Base-by-base conservation (phyloP, 1,284 basidiomycete species). In the Inonotus hispidus region DNA sequence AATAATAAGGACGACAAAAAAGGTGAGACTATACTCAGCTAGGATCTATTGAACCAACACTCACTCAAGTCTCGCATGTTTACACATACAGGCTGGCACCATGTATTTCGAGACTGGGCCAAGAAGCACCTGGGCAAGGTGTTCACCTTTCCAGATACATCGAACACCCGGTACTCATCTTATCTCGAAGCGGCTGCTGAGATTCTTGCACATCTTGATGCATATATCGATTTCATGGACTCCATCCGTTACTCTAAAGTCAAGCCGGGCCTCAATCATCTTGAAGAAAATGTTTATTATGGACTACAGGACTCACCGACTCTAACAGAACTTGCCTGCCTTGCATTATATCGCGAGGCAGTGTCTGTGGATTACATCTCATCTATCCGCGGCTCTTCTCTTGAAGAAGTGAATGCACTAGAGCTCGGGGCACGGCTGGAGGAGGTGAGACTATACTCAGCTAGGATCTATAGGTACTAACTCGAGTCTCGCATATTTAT, bases 1-100 rank as follows among this genome's bases (percentile, higher is more conserved):
- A 71, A 71, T 45, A 65, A 75, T 63, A 74, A 74, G 57, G 71
- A 74, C 63, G 66, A 71, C 25, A 74, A 74, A 56, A 68, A 67
- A 41, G 72, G 39, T 32, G 32, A 32, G 32, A 32, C 32, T 32
- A 32, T 32, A 32, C 32, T 32, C 32, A 32, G 32, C 32, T 41
- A 41, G 39, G 39, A 41, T 41, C 39, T 41, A 41, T 41, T 32
- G 32, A 19, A 16, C 4, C 13, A 41, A 13, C 14, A 41, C 39
- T 41, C 39, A 41, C 39, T 41, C 13, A 14, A 41, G 39, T 41
- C 39, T 41, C 39, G 39, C 39, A 41, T 41, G n/a, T 41, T 41
- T 41, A 41, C 3, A 41, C n/a, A 41, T 41, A 19, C 39, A 41
- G 39, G 72, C 0, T 67, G 71, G 21, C 68, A 71, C 52, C 69